Evolutionary conservation across 352 stramenopile genomes (phyloP).

Genomic region (Pythium plurisporium): DNA sequence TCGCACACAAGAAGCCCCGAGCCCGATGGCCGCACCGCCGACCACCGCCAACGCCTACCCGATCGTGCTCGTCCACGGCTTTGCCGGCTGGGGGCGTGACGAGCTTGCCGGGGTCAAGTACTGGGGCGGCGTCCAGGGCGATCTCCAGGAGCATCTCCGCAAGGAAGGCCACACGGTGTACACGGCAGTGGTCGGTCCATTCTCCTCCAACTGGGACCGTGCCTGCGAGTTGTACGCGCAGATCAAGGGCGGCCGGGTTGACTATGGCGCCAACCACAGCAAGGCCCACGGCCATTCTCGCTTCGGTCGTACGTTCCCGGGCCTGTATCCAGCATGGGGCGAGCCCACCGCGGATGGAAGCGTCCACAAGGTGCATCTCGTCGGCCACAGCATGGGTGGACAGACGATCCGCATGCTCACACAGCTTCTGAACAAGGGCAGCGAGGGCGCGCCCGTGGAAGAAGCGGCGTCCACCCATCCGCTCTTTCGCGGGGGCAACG

Average conservation of each 20-base stretch:
- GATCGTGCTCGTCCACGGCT: slow-evolving; percentile 29
- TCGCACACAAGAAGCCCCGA: too few relatives aligned
- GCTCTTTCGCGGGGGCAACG: slow-evolving; percentile 47
- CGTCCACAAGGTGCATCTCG: slow-evolving; percentile 60
- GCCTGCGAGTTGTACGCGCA: slow-evolving; percentile 39
- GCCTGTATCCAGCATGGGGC: slow-evolving; percentile 57
- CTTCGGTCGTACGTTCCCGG: slow-evolving; percentile 43
- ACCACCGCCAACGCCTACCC: slow-evolving; percentile 18
- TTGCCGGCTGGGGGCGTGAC: slow-evolving; percentile 20
- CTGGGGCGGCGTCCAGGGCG: slow-evolving; percentile 23
- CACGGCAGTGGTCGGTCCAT: slow-evolving; percentile 23
- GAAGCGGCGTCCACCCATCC: slow-evolving; percentile 28
- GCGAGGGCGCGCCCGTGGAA: slow-evolving; percentile 29
- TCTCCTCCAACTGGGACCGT: slow-evolving; percentile 38
- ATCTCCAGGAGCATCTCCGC: slow-evolving; percentile 25
- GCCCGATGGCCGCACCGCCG: too few relatives aligned
- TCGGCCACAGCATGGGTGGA: slow-evolving; percentile 80
- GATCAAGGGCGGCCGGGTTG: slow-evolving; percentile 30
- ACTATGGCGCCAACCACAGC: slow-evolving; percentile 30
- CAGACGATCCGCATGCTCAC: slow-evolving; percentile 74
- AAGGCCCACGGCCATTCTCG: slow-evolving; percentile 19
- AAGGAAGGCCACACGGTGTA: slow-evolving; percentile 29
- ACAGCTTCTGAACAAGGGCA: slow-evolving; percentile 50
- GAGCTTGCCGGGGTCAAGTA: slow-evolving; percentile 22
- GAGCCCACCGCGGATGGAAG: slow-evolving; percentile 32